Conservation (phyloP, 768 basidiomycete species). For the Kwoniella sp. region DNA sequence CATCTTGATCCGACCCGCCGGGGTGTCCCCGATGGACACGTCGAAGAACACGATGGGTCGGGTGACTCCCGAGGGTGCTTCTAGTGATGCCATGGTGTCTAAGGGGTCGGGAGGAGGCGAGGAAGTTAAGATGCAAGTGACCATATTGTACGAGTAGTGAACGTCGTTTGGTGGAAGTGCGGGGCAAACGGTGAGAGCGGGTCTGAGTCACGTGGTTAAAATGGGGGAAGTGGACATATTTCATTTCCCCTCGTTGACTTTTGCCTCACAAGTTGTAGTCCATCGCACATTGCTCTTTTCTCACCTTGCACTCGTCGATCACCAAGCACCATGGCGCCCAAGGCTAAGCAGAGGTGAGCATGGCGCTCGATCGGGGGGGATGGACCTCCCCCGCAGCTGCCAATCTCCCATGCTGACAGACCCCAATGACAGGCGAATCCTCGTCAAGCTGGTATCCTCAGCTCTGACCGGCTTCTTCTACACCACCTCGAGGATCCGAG, state of each 20-base stretch:
- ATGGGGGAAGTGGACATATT: too few relatives aligned
- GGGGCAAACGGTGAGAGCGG: too few relatives aligned
- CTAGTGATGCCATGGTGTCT: conserved; percentile 30
- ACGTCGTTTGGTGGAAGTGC: too few relatives aligned
- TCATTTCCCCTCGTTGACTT: too few relatives aligned
- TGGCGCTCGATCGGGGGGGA: neutral
- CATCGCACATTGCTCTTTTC: too few relatives aligned
- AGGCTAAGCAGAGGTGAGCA: conserved; percentile 43
- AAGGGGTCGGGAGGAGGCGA: too few relatives aligned
- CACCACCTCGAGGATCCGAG: conserved; percentile 69
- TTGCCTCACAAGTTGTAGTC: too few relatives aligned
- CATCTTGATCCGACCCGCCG: conserved; percentile 92
- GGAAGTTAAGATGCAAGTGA: too few relatives aligned
- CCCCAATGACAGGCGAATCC: conserved; percentile 61
- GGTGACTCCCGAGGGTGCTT: conserved; percentile 40
- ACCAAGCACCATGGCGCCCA: conserved; percentile 37
- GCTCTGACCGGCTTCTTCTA: conserved; percentile 91
- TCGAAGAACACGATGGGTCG: conserved; percentile 97
- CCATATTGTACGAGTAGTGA: too few relatives aligned
- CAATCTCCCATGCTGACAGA: neutral
- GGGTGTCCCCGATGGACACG: conserved; percentile 91
- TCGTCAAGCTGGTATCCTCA: conserved; percentile 82
- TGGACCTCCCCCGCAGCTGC: neutral
- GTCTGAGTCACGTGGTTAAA: too few relatives aligned
- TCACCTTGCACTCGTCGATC: too few relatives aligned